Base-by-base conservation (phyloP, 345 rosid species). In the Odontarrhena argentea region DNA sequence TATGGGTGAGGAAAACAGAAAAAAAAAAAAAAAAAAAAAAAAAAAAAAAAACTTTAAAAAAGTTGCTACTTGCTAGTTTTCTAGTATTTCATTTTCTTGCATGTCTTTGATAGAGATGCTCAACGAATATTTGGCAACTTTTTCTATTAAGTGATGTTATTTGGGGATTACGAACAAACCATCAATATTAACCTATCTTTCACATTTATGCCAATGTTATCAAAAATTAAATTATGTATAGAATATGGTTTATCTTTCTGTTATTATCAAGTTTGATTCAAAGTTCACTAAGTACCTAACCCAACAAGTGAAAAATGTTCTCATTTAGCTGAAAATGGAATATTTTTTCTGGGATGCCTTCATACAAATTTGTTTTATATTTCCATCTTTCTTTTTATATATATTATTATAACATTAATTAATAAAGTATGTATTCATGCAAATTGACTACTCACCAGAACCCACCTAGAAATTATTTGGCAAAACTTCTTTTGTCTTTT, bases 391-490 rank as follows among this genome's bases (percentile, higher is more conserved):
- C 1, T 61, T 7, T 37, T 0, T 45, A 28, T 13, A 28, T 44
- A 55, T 22, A 41, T 14, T 52, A 26, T 26, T 34, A 57, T 35
- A 43, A 73, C 18, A 66, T 25, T 49, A 25, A 66, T 25, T 49
- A 25, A 43, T 65, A 42, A 57, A 73, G 45, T 26, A 34, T 61
- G 41, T 28, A 37, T 60, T 52, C 63, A 73, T 67, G 43, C 24
- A 73, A 73, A 66, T 67, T 52, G 77, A 73, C 73, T 60, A 60
- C 52, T 73, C 77, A 73, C 77, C 67, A 73, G 14, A 67, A 52
- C 36, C 73, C 73, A 73, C 68, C 67, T 28, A 35, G 14, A 45
- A 24, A 60, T 66, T 8, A 58, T 65, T 60, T 73, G 71, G 77
- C 67, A 46, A 67, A 66, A 59, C 22, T 45, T 60, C 36, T 46